phyloP scores from a whole-genome alignment of 805 yeast species.

The Saccharomycopsis capsularis region DNA sequence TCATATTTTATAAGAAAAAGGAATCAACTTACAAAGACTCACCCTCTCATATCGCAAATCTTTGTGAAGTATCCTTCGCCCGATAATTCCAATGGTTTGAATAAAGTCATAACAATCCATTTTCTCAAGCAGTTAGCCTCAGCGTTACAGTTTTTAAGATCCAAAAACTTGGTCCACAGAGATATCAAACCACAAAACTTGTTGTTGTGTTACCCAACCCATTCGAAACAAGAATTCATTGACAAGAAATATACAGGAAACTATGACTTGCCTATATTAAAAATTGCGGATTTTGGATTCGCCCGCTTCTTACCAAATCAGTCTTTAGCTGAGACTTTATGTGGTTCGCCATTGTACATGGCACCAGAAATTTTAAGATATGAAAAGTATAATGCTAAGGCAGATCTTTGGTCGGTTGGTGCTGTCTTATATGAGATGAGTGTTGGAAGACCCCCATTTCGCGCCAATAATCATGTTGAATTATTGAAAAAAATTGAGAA shows the following conservation, averaged over 20 bases:
- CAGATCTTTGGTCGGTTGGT: conserved; percentile 97
- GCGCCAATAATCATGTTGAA: conserved; percentile 90
- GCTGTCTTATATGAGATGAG: conserved; percentile 94
- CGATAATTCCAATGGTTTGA: conserved; percentile 66
- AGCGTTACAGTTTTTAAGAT: conserved; percentile 75
- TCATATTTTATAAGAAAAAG: conserved; percentile 78
- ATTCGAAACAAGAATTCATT: conserved; percentile 53
- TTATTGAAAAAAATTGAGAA: conserved; percentile 78
- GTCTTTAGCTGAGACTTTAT: conserved; percentile 90
- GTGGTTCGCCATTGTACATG: conserved; percentile 98
- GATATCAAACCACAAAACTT: conserved; percentile 93
- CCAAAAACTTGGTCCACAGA: conserved; percentile 82
- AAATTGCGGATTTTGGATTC: conserved; percentile 96
- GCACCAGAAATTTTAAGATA: conserved; percentile 94
- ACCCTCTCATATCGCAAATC: conserved; percentile 72
- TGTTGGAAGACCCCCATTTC: conserved; percentile 93
- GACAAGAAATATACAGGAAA: conserved; percentile 59
- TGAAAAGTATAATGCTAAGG: conserved; percentile 95
- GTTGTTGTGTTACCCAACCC: conserved; percentile 74
- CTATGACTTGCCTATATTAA: conserved; percentile 84
- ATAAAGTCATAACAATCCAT: conserved; percentile 71
- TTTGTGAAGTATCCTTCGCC: conserved; percentile 82
- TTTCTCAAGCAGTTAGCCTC: conserved; percentile 81
- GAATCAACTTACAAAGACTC: conserved; percentile 60
- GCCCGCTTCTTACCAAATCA: conserved; percentile 92